Percentiles rank a stretch among this genome's conserved stretches.
Evolutionary conservation across 2,329 filamentous ascomycete species (phyloP).

Genomic region (Didymosphaeria variabile): DNA sequence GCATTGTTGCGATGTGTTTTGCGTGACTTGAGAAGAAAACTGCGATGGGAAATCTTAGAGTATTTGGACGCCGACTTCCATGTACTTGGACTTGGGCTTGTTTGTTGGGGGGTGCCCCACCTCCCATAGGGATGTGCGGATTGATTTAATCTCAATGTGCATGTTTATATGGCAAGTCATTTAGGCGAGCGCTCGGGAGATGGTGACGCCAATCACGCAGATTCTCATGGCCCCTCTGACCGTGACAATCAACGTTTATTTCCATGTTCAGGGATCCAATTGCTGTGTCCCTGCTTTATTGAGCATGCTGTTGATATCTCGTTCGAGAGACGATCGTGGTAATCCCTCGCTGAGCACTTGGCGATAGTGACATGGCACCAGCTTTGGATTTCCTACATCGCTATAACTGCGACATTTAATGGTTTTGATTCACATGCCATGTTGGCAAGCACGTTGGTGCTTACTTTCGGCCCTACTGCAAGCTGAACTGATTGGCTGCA

Average conservation of each 20-base stretch:
- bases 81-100: not conserved
- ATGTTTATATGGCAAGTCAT: conserved; percentile 13
- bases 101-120: conserved; percentile 16
- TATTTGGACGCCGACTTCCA: not conserved
- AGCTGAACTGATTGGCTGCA: not conserved
- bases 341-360: no score
- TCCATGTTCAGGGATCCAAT: not conserved
- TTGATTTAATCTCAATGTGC: conserved; percentile 12
- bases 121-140: not conserved
- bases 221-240: not conserved
- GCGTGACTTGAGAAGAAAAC: not conserved
- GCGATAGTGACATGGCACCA: no score
- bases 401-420: no score
- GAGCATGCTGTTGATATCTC: not conserved
- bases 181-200: conserved; percentile 15
- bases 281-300: not conserved
- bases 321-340: conserved; percentile 1
- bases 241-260: not conserved
- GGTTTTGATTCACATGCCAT: no score
- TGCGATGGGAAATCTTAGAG: not conserved
- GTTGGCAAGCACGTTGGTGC: no score
- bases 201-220: conserved; percentile 2
- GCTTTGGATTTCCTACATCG: no score
- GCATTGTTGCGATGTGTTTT: no score
- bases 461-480: no score